These are phyloP conservation scores for Chaetothyriales sp. DNA, from an alignment of 2,329 filamentous ascomycete genomes.

Conservation along the genomic window DNA sequence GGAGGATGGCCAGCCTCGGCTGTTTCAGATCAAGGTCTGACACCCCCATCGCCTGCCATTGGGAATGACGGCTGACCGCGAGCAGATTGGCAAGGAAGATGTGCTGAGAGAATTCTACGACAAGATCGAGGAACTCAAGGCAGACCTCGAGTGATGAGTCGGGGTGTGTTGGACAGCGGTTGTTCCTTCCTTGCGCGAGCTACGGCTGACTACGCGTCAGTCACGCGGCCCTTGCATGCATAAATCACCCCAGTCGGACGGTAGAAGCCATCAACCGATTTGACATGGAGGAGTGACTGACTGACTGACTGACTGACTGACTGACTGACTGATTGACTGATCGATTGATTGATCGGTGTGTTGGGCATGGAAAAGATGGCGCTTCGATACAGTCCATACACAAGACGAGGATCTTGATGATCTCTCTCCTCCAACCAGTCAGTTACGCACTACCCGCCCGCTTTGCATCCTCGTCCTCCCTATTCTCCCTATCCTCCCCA, in stretches of 20 bases:
- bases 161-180: neutral
- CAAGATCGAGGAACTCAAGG: slow-evolving; percentile 22
- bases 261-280: neutral
- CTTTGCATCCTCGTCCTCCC: slow-evolving; percentile 35
- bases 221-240: neutral
- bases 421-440: neutral
- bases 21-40: slow-evolving; percentile 44
- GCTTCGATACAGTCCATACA: neutral
- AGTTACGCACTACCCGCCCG: slow-evolving; percentile 30
- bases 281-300: neutral
- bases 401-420: too few relatives aligned
- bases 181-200: neutral
- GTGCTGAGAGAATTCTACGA: slow-evolving; percentile 35
- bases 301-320: neutral
- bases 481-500: slow-evolving; percentile 32
- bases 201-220: neutral
- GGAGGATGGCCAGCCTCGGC: slow-evolving; percentile 39
- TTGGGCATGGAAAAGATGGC: neutral
- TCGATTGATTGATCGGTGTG: neutral
- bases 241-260: neutral
- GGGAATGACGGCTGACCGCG: neutral
- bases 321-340: too few relatives aligned
- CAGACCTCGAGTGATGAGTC: slow-evolving; percentile 3
- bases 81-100: slow-evolving; percentile 31
- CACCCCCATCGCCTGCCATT: neutral